Evolutionary conservation across 306 rosid genomes (phyloP).

Genomic region (Abrus precatorius): DNA sequence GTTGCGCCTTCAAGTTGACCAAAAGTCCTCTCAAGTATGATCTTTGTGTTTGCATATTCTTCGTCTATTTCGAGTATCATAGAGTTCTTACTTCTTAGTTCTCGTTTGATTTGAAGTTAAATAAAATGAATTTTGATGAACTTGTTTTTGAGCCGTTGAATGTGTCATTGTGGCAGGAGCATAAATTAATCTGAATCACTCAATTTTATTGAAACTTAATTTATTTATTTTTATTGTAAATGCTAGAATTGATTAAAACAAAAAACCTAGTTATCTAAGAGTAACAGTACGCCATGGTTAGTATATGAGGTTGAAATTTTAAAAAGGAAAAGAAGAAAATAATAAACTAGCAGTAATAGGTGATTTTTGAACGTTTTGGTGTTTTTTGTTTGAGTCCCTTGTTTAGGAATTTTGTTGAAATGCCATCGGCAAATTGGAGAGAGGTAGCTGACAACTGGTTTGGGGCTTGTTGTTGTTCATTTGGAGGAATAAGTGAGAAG

Average conservation of each 20-base stretch:
- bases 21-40: slow-evolving; percentile 69
- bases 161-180: no score
- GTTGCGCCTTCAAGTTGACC: slow-evolving; percentile 72
- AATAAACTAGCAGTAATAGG: not conserved
- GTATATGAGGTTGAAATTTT: not conserved
- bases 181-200: no score
- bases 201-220: no score
- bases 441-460: slow-evolving; percentile 98
- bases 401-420: slow-evolving; percentile 81
- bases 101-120: no score
- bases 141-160: no score
- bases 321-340: no score
- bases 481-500: slow-evolving; percentile 95
- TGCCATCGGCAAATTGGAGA: slow-evolving; percentile 94
- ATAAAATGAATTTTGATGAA: no score
- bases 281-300: not conserved
- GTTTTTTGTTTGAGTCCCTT: slow-evolving; percentile 1
- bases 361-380: not conserved
- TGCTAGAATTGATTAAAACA: no score
- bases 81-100: no score
- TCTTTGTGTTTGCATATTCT: not conserved
- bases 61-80: not conserved
- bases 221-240: no score
- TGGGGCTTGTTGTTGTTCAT: slow-evolving; percentile 91
- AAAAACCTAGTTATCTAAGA: no score